Evolutionary conservation across 306 rosid species (phyloP), one percentile per base, ranked within the genome.

Genomic region (Pueraria montana): DNA sequence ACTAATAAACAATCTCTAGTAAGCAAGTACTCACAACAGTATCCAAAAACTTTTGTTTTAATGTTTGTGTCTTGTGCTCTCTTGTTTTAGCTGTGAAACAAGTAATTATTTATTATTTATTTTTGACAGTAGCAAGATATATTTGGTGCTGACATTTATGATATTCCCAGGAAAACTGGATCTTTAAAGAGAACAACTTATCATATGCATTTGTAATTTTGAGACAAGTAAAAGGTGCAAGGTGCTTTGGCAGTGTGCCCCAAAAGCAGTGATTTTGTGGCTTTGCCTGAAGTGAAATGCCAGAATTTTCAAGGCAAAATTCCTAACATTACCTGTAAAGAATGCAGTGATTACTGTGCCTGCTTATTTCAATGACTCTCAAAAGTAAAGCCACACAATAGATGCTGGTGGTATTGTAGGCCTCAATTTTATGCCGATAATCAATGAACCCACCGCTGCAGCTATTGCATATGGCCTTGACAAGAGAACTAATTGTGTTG

Each of bases 141-240:
- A 21, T 75, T n/a, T 36, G 8, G 36, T 3, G 9, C n/a, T n/a
- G n/a, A 5, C 70, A 16, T 30, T 34, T 72, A 23, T 27, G 40
- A 72, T 49, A 52, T 72, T 4, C 17, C 32, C 3, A 73, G 48
- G 61, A 72, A 72, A 50, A 52, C 48, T 30, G 32, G 10, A 73
- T 50, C 17, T 4, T 36, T 55, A 53, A 34, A 21, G 30, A 45
- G 42, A 59, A 18, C 72, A 76, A 24, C 17, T 59, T 76, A 46
- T 59, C 56, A 59, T 58, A 13, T 75, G 21, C 42, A 73, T 27
- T 50, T 72, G 38, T 32, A 1, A 4, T 32, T 32, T 32, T 32
- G 38, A 32, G 38, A 32, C 38, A 32, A 32, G 32, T 4, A 69
- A 45, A 21, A 20, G 23, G 52, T 11, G 32, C 38, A 5, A 20